These are phyloP conservation scores for Fusarium palustre DNA, from an alignment of 2,329 filamentous ascomycete species.

Conservation along the genomic window DNA sequence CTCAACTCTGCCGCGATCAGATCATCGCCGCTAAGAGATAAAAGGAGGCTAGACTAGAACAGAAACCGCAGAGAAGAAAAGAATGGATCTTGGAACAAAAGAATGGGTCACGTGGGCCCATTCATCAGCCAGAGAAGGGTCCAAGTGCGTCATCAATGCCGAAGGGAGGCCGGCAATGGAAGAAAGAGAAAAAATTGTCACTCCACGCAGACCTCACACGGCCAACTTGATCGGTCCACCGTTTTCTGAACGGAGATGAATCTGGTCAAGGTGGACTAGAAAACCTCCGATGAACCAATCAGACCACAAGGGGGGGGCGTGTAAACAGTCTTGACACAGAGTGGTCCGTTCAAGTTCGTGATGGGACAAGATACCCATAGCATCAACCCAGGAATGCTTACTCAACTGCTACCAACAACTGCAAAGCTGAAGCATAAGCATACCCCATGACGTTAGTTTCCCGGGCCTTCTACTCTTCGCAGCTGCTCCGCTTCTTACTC, in stretches of 20 bases:
- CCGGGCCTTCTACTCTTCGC: conserved; percentile 27
- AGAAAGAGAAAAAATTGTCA: conserved; percentile 7
- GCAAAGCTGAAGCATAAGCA: neutral
- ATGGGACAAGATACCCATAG: neutral
- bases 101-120: conserved; percentile 15
- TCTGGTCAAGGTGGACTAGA: conserved; percentile 28
- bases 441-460: conserved; percentile 33
- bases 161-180: conserved; percentile 13
- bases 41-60: neutral
- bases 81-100: conserved; percentile 28
- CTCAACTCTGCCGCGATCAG: conserved; percentile 24
- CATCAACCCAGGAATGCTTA: conserved; percentile 14
- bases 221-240: conserved; percentile 24
- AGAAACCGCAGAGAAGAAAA: conserved; percentile 36
- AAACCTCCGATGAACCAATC: conserved; percentile 7
- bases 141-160: conserved; percentile 35
- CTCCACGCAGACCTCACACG: conserved; percentile 11
- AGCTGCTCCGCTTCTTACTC: conserved; percentile 31
- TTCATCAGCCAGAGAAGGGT: conserved; percentile 12
- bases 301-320: conserved; percentile 4
- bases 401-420: neutral
- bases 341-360: conserved; percentile 3
- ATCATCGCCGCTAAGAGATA: conserved; percentile 38
- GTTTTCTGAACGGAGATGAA: conserved; percentile 38
- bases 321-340: neutral